Evolutionary conservation across 345 rosid genomes (phyloP), one percentile per base, ranked within the genome.

Genomic region (Draba incana): DNA sequence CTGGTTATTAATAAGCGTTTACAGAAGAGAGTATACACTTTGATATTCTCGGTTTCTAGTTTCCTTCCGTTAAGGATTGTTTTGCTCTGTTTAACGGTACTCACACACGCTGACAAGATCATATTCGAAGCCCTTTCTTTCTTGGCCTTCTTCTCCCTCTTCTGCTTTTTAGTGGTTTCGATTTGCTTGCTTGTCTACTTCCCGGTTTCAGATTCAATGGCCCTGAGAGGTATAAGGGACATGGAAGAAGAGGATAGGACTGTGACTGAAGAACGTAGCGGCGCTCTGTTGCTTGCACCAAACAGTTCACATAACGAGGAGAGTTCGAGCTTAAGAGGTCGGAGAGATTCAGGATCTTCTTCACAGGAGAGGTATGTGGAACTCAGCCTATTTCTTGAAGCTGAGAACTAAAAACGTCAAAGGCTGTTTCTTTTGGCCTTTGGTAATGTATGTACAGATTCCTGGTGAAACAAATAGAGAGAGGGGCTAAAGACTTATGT

Each of bases 191-290:
- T 94, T 61, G 99, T 89, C 30, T 94, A 86, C 82, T 85, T 59
- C 76, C 99, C 99, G 1, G 84, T 94, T 61, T 85, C 92, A 2
- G 98, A 94, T 81, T 91, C 96, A 46, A 81, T 94, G 75, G 98
- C 99, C n/a, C 68, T 91, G 51, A 87, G 92, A 46, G 84, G 73
- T 76, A 69, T 81, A 20, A 71, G 71, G 46, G 92, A 94, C 71
- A 64, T 83, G 63, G 96, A 89, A 54, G 78, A 81, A 35, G 80
- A 86, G 61, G 83, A 88, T 74, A 81, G 86, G 57, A 42, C 47
- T 51, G 64, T 68, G 46, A 62, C 69, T 4, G 78, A 75, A 62
- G 78, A 75, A 54, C 65, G 69, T 13, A 75, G 78, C 0, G 54
- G 70, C 46, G 69, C 74, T 55, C 74, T 41, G 33, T 55, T 75